phyloP scores from a whole-genome alignment of 108 stramenopile genomes.

The Stephanodiscus minutulus region DNA sequence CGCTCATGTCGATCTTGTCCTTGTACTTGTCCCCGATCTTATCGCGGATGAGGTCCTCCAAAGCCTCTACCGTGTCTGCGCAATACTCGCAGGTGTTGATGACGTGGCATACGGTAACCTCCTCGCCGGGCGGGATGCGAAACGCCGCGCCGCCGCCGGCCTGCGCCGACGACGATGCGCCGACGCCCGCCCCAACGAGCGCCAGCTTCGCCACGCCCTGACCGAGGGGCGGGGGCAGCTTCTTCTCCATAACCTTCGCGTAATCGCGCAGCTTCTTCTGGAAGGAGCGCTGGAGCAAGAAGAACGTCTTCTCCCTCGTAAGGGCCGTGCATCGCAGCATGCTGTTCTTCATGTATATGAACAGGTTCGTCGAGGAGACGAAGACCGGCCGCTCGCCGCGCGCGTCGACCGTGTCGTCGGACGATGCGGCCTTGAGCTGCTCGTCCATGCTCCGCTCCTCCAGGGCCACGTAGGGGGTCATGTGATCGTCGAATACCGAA shows the following conservation, averaged over 20 bases:
- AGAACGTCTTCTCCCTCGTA: constrained; percentile 95
- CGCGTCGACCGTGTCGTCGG: constrained; percentile 86
- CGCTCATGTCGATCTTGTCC: constrained; percentile 82
- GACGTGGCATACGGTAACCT: constrained; percentile 91
- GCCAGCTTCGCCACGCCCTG: constrained; percentile 50
- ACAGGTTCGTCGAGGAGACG: constrained; percentile 88
- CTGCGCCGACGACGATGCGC: constrained; percentile 10
- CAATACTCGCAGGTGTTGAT: constrained; percentile 98
- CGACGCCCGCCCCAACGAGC: constrained; percentile 18
- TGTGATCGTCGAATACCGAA: constrained; percentile 93
- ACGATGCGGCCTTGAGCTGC: constrained; percentile 67
- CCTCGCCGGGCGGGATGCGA: constrained; percentile 80
- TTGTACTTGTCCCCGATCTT: constrained; percentile 87
- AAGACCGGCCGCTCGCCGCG: constrained; percentile 94
- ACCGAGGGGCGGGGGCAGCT: constrained; percentile 65
- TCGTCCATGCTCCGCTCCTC: constrained; percentile 94
- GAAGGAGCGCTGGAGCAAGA: constrained; percentile 87
- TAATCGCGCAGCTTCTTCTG: constrained; percentile 84
- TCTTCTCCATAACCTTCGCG: constrained; percentile 78
- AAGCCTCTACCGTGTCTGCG: constrained; percentile 92
- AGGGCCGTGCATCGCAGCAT: constrained; percentile 93
- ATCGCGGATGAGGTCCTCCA: constrained; percentile 93
- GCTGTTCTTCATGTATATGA: constrained; percentile 97
- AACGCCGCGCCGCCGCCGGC: constrained; percentile 43
- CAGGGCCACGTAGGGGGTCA: constrained; percentile 94